phyloP scores from a whole-genome alignment of 2,329 filamentous ascomycete species.

The Alternaria sp. region DNA sequence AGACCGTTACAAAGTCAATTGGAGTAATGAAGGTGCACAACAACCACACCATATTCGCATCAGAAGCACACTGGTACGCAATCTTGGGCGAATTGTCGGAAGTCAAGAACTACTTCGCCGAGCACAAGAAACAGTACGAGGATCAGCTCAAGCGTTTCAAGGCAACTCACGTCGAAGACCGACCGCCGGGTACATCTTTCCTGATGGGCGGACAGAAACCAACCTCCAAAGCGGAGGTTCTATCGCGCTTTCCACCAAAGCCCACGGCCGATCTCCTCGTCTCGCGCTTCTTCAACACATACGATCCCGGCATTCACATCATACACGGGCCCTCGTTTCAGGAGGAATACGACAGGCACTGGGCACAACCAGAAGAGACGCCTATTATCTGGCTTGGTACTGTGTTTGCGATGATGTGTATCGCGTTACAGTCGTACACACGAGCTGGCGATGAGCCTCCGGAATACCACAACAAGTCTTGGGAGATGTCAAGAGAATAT shows the following conservation, averaged over 20 bases:
- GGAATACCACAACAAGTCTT: slow-evolving; percentile 73
- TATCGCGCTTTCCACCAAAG: slow-evolving; percentile 80
- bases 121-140: slow-evolving; percentile 88
- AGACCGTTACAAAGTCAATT: slow-evolving; percentile 58
- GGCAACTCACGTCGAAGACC: slow-evolving; percentile 65
- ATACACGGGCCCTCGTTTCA: slow-evolving; percentile 79
- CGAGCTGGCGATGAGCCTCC: slow-evolving; percentile 80
- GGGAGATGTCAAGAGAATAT: slow-evolving; percentile 61
- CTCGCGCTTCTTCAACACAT: slow-evolving; percentile 88
- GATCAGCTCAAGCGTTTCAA: slow-evolving; percentile 79
- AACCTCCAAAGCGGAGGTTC: slow-evolving; percentile 76
- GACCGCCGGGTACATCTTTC: slow-evolving; percentile 73
- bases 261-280: slow-evolving; percentile 84
- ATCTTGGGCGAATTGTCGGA: slow-evolving; percentile 74
- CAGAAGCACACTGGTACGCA: slow-evolving; percentile 61
- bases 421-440: slow-evolving; percentile 80
- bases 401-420: slow-evolving; percentile 76
- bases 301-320: slow-evolving; percentile 66
- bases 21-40: slow-evolving; percentile 62
- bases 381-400: slow-evolving; percentile 80
- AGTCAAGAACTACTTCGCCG: slow-evolving; percentile 87
- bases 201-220: slow-evolving; percentile 75
- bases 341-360: slow-evolving; percentile 68
- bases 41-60: slow-evolving; percentile 56
- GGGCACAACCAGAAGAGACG: slow-evolving; percentile 75